Conservation (phyloP, 352 stramenopile species). For the Globisporangium spiculum region DNA sequence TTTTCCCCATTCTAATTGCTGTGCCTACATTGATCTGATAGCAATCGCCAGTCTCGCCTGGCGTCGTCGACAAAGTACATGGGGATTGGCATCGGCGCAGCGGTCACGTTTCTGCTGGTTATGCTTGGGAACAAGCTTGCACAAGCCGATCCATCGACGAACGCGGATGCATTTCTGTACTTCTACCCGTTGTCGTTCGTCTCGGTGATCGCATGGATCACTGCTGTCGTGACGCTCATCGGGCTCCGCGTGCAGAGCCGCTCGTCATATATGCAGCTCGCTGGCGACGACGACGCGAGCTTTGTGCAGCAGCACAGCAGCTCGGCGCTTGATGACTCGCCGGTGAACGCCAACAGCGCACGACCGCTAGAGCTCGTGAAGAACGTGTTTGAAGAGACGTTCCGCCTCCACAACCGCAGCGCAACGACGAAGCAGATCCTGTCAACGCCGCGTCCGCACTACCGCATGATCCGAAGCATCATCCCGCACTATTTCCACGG, state of each 20-base stretch:
- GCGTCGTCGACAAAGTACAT: constrained; percentile 63
- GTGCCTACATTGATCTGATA: constrained; percentile 10
- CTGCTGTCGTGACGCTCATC: constrained; percentile 62
- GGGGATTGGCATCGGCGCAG: constrained; percentile 53
- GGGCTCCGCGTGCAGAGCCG: constrained; percentile 59
- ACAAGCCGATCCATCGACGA: constrained; percentile 29
- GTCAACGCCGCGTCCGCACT: constrained; percentile 60
- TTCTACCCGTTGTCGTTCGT: constrained; percentile 80
- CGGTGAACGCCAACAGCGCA: constrained; percentile 16
- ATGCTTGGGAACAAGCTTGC: constrained; percentile 47
- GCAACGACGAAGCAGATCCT: constrained; percentile 36
- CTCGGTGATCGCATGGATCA: constrained; percentile 67
- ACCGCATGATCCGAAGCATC: constrained; percentile 64
- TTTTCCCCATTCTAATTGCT: not conserved
- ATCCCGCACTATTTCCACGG: constrained; percentile 77
- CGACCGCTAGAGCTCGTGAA: constrained; percentile 58
- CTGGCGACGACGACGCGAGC: constrained; percentile 49
- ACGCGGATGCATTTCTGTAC: constrained; percentile 54
- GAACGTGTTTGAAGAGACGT: constrained; percentile 65
- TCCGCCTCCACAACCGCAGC: constrained; percentile 40
- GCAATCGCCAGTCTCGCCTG: constrained; percentile 64
- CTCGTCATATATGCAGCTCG: constrained; percentile 65
- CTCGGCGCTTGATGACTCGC: constrained; percentile 28
- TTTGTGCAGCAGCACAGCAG: constrained; percentile 40
- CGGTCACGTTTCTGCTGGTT: constrained; percentile 50